Percentiles rank a stretch among this genome's conserved stretches.
These are phyloP conservation scores for Malassezia slooffiae DNA, from an alignment of 1,284 basidiomycete species.

Conservation along the genomic window DNA sequence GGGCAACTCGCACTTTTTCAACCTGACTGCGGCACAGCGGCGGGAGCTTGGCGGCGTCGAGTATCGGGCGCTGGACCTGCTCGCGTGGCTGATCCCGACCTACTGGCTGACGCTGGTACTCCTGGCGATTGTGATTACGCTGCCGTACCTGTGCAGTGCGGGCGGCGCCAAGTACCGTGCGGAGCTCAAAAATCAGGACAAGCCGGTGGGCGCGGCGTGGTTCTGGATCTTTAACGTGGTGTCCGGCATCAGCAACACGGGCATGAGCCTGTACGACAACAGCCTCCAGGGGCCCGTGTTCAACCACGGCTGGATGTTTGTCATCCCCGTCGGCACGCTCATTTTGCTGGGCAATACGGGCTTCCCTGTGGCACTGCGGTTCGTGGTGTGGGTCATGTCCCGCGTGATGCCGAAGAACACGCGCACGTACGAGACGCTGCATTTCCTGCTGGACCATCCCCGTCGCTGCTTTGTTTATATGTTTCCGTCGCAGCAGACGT, in stretches of 20 bases:
- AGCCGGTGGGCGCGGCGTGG: conserved; percentile 51
- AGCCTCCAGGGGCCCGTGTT: conserved; percentile 68
- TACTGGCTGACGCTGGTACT: conserved; percentile 23
- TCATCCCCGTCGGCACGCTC: conserved; percentile 55
- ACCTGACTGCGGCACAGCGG: conserved; percentile 67
- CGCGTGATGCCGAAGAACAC: conserved; percentile 57
- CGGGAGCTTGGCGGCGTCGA: conserved; percentile 90
- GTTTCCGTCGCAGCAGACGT: conserved; percentile 81
- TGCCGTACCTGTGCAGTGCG: conserved; percentile 35
- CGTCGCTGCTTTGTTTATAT: conserved; percentile 84
- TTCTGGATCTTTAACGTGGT: conserved; percentile 75
- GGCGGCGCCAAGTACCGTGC: conserved; percentile 28
- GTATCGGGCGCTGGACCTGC: conserved; percentile 70
- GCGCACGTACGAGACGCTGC: conserved; percentile 64
- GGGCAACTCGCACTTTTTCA: conserved; percentile 73
- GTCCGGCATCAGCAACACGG: conserved; percentile 81
- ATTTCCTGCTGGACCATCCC: conserved; percentile 91
- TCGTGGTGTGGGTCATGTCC: conserved; percentile 57
- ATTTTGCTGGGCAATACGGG: conserved; percentile 84
- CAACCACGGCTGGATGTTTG: conserved; percentile 70
- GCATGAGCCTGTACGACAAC: conserved; percentile 72
- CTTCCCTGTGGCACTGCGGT: conserved; percentile 49
- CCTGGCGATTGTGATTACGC: conserved; percentile 26
- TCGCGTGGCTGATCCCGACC: conserved; percentile 51
- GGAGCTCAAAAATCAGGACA: conserved; percentile 31